phyloP scores from a whole-genome alignment of 1,284 basidiomycete genomes.

The Tetrapyrgos nigripes region DNA sequence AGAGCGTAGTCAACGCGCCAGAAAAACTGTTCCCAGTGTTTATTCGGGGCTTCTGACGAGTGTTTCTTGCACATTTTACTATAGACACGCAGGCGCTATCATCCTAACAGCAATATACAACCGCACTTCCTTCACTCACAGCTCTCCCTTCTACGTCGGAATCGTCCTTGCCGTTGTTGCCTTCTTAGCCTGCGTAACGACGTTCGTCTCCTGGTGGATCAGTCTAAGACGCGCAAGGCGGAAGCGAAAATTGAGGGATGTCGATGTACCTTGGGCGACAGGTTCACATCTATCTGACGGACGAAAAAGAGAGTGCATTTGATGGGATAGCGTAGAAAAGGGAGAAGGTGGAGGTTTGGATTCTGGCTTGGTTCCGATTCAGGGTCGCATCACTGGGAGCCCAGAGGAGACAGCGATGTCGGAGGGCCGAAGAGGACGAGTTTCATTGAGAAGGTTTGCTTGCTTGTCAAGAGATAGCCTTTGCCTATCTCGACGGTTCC shows the following conservation, averaged over 20 bases:
- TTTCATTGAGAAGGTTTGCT: conserved; percentile 8
- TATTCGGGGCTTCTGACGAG: too few species aligned
- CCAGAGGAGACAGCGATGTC: conserved; percentile 42
- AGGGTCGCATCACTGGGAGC: conserved; percentile 32
- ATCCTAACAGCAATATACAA: conserved; percentile 17
- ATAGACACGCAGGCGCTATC: too few species aligned
- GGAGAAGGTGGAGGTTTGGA: too few species aligned
- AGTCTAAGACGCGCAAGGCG: conserved; percentile 39
- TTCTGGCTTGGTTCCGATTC: not conserved
- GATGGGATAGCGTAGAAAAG: not conserved
- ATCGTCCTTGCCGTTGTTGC: conserved; percentile 50
- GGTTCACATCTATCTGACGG: conserved; percentile 25
- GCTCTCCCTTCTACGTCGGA: conserved; percentile 49
- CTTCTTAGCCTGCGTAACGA: conserved; percentile 43
- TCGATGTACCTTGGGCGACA: conserved; percentile 42
- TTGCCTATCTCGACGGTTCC: conserved; percentile 7
- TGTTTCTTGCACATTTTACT: too few species aligned
- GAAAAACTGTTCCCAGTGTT: too few species aligned
- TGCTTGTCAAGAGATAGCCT: conserved; percentile 8
- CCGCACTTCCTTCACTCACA: conserved; percentile 30
- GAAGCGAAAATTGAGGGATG: conserved; percentile 34
- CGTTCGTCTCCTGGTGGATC: conserved; percentile 46
- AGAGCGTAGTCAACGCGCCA: too few species aligned
- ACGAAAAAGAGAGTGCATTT: conserved; percentile 6
- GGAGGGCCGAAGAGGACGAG: conserved; percentile 41